These are phyloP conservation scores for Xylariaceae sp. DNA, from an alignment of 2,329 filamentous ascomycete genomes.

Conservation along the genomic window DNA sequence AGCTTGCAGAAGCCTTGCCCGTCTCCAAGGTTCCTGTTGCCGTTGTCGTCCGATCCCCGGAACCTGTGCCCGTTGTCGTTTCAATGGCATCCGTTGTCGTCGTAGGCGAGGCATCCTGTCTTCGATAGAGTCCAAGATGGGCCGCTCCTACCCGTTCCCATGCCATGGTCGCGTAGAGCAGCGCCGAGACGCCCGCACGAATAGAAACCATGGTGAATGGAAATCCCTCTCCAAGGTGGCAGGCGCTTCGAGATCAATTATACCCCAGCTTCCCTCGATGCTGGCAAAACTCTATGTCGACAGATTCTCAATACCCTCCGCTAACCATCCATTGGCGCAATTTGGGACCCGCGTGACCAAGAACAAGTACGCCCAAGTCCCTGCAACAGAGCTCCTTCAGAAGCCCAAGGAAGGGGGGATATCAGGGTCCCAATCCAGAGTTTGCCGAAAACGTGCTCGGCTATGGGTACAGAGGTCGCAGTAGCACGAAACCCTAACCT, in stretches of 20 bases:
- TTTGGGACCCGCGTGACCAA: too few relatives aligned
- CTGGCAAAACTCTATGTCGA: constrained; percentile 7
- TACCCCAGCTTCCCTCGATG: constrained; percentile 10
- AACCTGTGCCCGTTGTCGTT: background rate
- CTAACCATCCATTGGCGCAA: constrained; percentile 14
- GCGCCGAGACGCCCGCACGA: constrained; percentile 30
- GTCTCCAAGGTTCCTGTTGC: background rate
- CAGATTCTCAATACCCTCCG: constrained; percentile 7
- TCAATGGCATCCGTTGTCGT: constrained; percentile 12
- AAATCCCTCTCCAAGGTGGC: background rate
- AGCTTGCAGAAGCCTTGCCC: background rate
- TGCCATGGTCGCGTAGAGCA: constrained; percentile 35
- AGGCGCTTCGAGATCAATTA: background rate
- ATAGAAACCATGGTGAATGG: constrained; percentile 16
- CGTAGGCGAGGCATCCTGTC: constrained; percentile 30
- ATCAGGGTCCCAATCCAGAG: too few relatives aligned
- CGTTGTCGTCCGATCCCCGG: background rate
- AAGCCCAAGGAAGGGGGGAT: too few relatives aligned
- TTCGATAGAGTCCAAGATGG: constrained; percentile 26
- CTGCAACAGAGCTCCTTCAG: too few relatives aligned
- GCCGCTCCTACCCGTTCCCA: constrained; percentile 34
- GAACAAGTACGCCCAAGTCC: too few relatives aligned
- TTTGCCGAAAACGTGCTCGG: too few relatives aligned
- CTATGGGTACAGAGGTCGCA: too few relatives aligned
- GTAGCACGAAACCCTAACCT: too few relatives aligned